Percentiles rank a stretch among this genome's conserved stretches.
These are phyloP conservation scores for Flaveria bidentis DNA, from an alignment of 129 eudicot species.

Conservation along the genomic window DNA sequence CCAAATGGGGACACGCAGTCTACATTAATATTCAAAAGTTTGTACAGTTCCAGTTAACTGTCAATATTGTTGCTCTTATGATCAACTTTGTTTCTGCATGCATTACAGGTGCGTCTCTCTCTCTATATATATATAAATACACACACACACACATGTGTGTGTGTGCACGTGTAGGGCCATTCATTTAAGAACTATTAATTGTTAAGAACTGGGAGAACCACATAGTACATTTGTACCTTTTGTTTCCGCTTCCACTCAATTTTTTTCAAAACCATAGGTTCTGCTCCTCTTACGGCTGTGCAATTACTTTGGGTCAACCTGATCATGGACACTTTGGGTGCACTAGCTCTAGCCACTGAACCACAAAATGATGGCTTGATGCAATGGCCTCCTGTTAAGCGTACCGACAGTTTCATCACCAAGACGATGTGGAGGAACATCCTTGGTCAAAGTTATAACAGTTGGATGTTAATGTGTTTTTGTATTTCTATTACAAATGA, in stretches of 20 bases:
- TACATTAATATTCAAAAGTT: constrained; percentile 96
- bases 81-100: constrained; percentile 93
- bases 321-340: constrained; percentile 91
- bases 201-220: no score
- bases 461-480: no score
- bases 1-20: constrained; percentile 95
- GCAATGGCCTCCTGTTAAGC: constrained; percentile 72
- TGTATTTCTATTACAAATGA: no score
- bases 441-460: constrained; percentile 69
- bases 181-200: no score
- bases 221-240: no score
- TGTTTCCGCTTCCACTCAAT: neutral
- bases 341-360: constrained; percentile 88
- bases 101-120: constrained; percentile 51
- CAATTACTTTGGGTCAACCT: constrained; percentile 91
- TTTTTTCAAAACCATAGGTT: constrained; percentile 43
- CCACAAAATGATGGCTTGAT: constrained; percentile 75
- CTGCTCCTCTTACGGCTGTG: constrained; percentile 84
- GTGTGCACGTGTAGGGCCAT: no score
- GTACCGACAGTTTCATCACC: constrained; percentile 60
- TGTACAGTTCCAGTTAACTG: constrained; percentile 96
- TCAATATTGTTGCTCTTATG: constrained; percentile 89
- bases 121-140: neutral
- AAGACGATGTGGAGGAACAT: constrained; percentile 83
- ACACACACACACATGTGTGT: no score